Base-by-base conservation (phyloP, 2,329 filamentous ascomycete species). In the Penicillium psychrosexuale region DNA sequence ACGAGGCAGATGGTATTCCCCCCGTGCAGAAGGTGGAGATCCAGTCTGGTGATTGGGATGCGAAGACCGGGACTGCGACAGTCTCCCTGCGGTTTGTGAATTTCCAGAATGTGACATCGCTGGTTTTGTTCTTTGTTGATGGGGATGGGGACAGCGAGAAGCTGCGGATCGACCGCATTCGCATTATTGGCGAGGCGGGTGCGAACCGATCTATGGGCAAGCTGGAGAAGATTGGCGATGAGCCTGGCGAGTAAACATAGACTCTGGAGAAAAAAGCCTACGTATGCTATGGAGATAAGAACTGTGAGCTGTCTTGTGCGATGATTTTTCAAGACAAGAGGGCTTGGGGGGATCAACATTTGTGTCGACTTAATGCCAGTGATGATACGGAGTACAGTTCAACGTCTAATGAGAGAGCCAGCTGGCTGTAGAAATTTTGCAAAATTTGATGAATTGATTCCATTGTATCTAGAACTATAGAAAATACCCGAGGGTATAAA, bases 181-280 rank as follows among this genome's bases (percentile, higher is more conserved):
- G 78, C 39, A 79, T 97, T 52, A 86, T 97, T 68, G 94, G 94
- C 30, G 93, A 97, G 74, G 84, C 85, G 15, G 93, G 94, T 13
- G 87, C 96, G 80, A 96, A 95, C 83, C 83, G 91, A 57, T 89
- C 94, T 54, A 90, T 91, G 84, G 93, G 92, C 63, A 96, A 95
- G 80, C 78, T 99, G 62, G 91, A 97, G 81, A 97, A 97, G 84
- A 84, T 97, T 69, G 90, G 87, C 13, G 88, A 95, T 64, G 87
- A 90, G 70, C 73, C 78, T 28, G 84, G 85, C 51, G 82, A 87
- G 71, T 86, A 77, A 61, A 61, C 46, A 30, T 51, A 59, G 27
- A 46, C 19, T n/a, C 7, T 24, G 33, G 11, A 47, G 47, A 37
- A 49, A 42, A 70, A 53, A 73, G 72, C 72, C 63, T 51, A 51